A percentile compares a stretch with the other conserved stretches of the same genome.
Conservation (phyloP, 2,329 filamentous ascomycete genomes). For the Alternaria longipes region DNA sequence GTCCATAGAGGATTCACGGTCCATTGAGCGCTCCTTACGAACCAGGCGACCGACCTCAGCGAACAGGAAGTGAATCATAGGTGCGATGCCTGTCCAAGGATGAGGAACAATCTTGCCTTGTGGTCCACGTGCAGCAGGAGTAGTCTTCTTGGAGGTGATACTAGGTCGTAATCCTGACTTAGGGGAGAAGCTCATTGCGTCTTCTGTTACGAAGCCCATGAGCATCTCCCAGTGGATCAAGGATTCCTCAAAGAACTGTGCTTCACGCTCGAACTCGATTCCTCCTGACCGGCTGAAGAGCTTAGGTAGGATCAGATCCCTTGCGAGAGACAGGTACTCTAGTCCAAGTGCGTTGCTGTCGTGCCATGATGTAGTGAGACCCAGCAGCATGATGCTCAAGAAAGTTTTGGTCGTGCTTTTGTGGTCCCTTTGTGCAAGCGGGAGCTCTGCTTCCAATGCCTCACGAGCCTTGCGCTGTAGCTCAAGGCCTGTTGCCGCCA, state of each 20-base stretch:
- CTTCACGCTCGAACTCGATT: slow-evolving; percentile 46
- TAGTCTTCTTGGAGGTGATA: slow-evolving; percentile 29
- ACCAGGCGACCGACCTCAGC: slow-evolving; percentile 58
- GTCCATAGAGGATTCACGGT: slow-evolving; percentile 39
- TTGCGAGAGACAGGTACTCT: slow-evolving; percentile 61
- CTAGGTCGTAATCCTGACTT: slow-evolving; percentile 37
- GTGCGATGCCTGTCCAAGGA: slow-evolving; percentile 61
- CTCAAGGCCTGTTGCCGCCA: slow-evolving; percentile 60
- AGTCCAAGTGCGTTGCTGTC: slow-evolving; percentile 64
- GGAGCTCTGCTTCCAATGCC: slow-evolving; percentile 60
- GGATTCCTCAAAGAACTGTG: slow-evolving; percentile 64
- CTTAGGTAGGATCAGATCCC: slow-evolving; percentile 55
- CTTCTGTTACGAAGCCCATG: slow-evolving; percentile 63
- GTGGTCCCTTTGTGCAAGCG: slow-evolving; percentile 54
- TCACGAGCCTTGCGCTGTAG: slow-evolving; percentile 63
- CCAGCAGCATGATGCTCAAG: slow-evolving; percentile 67
- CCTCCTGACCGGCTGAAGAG: slow-evolving; percentile 49
- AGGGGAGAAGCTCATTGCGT: slow-evolving; percentile 47
- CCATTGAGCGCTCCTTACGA: slow-evolving; percentile 49
- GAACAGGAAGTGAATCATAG: slow-evolving; percentile 56
- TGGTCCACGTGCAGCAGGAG: slow-evolving; percentile 35
- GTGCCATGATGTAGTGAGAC: slow-evolving; percentile 69
- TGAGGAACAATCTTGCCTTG: slow-evolving; percentile 55
- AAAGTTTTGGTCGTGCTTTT: slow-evolving; percentile 61
- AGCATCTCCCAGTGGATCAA: slow-evolving; percentile 69